Conservation (phyloP, 805 yeast species). For the Kazachstania psychrophila region DNA sequence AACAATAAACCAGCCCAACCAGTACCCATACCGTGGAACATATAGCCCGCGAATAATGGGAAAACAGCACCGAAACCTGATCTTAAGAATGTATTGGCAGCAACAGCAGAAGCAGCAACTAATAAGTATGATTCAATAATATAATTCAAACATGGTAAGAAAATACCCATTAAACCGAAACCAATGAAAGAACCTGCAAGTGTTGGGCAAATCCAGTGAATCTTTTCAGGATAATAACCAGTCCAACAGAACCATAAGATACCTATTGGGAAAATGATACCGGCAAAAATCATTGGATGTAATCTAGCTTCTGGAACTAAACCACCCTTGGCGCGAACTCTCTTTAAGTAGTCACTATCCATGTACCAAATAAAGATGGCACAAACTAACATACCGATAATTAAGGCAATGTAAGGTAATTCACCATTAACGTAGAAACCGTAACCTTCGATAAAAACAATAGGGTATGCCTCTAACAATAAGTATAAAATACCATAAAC, state of each 20-base stretch:
- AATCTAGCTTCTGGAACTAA: constrained; percentile 72
- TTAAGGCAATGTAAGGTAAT: constrained; percentile 71
- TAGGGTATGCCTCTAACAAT: constrained; percentile 66
- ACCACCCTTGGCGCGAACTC: constrained; percentile 43
- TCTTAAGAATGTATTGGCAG: constrained; percentile 64
- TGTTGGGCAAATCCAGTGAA: constrained; percentile 78
- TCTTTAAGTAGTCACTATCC: constrained; percentile 45
- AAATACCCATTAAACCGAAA: constrained; percentile 57
- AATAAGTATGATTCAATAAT: constrained; percentile 60
- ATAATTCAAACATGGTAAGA: constrained; percentile 62
- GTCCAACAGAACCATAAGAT: constrained; percentile 84
- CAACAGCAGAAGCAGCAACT: constrained; percentile 72
- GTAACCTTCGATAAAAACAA: constrained; percentile 56
- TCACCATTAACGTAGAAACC: constrained; percentile 43
- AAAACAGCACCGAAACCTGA: constrained; percentile 59
- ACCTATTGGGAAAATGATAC: constrained; percentile 64
- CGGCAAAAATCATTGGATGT: constrained; percentile 65
- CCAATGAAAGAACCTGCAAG: constrained; percentile 57
- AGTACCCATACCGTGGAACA: constrained; percentile 60
- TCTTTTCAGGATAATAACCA: constrained; percentile 58
- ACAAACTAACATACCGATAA: constrained; percentile 59
- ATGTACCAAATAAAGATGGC: constrained; percentile 40
- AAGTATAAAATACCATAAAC: constrained; percentile 73
- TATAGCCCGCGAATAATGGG: constrained; percentile 61
- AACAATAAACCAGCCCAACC: constrained; percentile 74